Base-by-base conservation (phyloP, 2,329 filamentous ascomycete genomes). In the Tolypocladium sp. region DNA sequence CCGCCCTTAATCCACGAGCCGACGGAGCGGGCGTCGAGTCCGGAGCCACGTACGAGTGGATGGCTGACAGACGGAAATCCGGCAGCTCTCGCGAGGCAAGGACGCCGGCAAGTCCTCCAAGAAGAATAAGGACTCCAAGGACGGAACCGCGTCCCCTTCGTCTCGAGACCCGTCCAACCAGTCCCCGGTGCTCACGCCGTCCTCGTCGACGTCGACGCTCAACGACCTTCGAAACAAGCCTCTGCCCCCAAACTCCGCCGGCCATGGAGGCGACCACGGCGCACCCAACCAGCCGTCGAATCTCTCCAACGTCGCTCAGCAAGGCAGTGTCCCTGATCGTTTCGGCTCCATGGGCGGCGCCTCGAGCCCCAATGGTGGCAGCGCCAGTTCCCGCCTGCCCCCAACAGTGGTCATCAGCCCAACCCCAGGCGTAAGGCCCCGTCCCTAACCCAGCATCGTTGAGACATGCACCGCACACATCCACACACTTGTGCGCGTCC, bases 331-430 rank as follows among this genome's bases (percentile, higher is more conserved):
- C 59, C 70, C 71, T 62, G 78, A 81, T 68, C 74, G 77, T 42
- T 81, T 77, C 65, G 74, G 73, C 52, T 58, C 70, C 27, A 61
- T 68, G 57, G 72, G 70, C 61, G 68, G 69, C 38, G 66, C 69
- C 33, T 66, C 70, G 37, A 75, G 72, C 57, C 70, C 73, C 58
- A 74, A 76, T 61, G 72, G 75, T 60, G 65, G 69, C 60, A 68
- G 59, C 58, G 55, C 63, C 55, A 73, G 66, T 58, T 61, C 70
- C 20, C 69, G 73, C 61, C 79, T 91, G 60, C 88, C 91, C 52
- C 93, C 93, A 27, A 95, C 91, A 69, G 92, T 97, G 61, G 85
- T 97, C 66, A 94, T 97, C 74, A 97, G 92, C 74, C 92, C 92
- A 58, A 97, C 93, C 70, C 90, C 91, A 73, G 92, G 92, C 66